phyloP scores from a whole-genome alignment of 1,284 basidiomycete genomes.

The Moesziomyces parantarcticus region DNA sequence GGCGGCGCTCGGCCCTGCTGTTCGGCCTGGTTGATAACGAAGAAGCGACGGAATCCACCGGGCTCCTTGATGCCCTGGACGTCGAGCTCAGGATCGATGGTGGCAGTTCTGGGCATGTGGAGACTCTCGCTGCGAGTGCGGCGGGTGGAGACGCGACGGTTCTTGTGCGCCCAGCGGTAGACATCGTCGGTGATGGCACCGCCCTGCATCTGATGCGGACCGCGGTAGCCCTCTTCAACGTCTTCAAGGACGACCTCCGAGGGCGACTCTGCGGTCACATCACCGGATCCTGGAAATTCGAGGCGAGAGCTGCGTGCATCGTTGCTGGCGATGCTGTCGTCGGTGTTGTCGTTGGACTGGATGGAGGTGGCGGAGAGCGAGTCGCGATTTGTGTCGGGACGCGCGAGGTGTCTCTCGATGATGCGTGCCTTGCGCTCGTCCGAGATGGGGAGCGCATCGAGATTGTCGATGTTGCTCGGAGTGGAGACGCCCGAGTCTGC shows the following conservation, averaged over 20 bases:
- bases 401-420: constrained; percentile 54
- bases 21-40: constrained; percentile 57
- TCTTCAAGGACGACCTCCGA: constrained; percentile 25
- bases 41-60: constrained; percentile 64
- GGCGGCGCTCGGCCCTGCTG: constrained; percentile 62
- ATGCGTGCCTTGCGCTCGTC: constrained; percentile 62
- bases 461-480: constrained; percentile 50
- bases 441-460: constrained; percentile 56
- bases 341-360: constrained; percentile 27
- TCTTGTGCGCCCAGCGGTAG: constrained; percentile 67
- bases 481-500: constrained; percentile 47
- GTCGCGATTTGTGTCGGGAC: constrained; percentile 38
- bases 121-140: constrained; percentile 60
- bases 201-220: constrained; percentile 63
- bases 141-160: constrained; percentile 43
- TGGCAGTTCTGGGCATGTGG: constrained; percentile 59
- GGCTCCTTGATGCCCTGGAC: constrained; percentile 61
- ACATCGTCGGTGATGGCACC: constrained; percentile 66
- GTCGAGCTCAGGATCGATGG: constrained; percentile 61
- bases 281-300: constrained; percentile 6
- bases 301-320: constrained; percentile 18
- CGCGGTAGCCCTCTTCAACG: constrained; percentile 55
- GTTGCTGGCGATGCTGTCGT: constrained; percentile 18
- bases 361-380: constrained; percentile 46
- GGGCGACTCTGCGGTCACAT: constrained; percentile 16